phyloP scores from a whole-genome alignment of 2,329 filamentous ascomycete species.

The Aschersonia sp. region DNA sequence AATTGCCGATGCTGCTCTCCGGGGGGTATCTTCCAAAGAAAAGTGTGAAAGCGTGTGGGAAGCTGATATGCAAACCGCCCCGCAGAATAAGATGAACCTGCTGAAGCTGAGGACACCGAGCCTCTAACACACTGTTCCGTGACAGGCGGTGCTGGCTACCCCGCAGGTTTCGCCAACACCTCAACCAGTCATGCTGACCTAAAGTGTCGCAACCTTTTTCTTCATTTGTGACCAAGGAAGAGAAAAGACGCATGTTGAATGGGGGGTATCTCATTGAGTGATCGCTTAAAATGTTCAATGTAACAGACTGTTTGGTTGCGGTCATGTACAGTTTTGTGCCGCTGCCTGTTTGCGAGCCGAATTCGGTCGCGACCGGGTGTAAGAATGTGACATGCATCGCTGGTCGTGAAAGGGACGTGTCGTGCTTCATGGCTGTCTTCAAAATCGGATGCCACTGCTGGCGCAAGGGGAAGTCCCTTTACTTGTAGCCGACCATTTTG shows the following conservation, averaged over 20 bases:
- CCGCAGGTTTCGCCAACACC: no score
- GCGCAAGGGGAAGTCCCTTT: slow-evolving; percentile 11
- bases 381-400: not conserved
- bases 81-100: no score
- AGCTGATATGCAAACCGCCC: no score
- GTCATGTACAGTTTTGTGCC: not conserved
- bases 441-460: not conserved
- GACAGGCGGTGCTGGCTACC: no score
- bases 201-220: no score
- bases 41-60: no score
- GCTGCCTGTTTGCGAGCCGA: not conserved
- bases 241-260: not conserved
- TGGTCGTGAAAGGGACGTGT: not conserved
- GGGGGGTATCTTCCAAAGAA: no score
- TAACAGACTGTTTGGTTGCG: not conserved
- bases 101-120: no score
- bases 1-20: no score
- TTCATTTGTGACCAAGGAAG: not conserved
- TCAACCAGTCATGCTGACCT: no score
- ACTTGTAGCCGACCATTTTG: slow-evolving; percentile 49
- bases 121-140: no score
- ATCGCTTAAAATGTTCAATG: not conserved
- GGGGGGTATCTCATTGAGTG: not conserved
- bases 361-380: not conserved
- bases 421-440: not conserved